Base-by-base conservation (phyloP, 1,284 basidiomycete species). In the Testicularia cyperi region DNA sequence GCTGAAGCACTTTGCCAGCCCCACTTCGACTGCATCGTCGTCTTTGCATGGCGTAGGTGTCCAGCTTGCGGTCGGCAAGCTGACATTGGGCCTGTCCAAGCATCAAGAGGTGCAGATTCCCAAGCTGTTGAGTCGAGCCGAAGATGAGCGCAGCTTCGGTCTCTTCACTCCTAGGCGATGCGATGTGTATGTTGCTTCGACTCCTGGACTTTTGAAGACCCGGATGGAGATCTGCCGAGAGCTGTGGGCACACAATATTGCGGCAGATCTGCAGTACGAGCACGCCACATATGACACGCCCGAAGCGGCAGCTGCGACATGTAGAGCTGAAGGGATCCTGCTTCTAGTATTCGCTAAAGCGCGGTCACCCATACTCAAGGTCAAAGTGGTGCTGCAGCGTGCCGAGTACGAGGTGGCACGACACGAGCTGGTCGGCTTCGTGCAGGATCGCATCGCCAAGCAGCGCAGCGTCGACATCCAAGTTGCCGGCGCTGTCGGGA, bases 131-230 rank as follows among this genome's bases (percentile, higher is more conserved):
- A 79, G 88, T 8, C 78, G 62, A 22, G 53, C 78, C 32, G 75
- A 88, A 39, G 88, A 87, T 70, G 87, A 90, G 70, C 83, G 85
- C 14, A 88, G 88, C 0, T 90, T 90, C 57, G 89, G 89, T 0
- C 87, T 84, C 60, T 91, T 87, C 86, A 88, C 87, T 73, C 88
- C 89, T 15, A 82, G 88, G 12, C 81, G 88, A 28, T 91, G 88
- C 62, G 89, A 83, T 58, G 81, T 82, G 16, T 83, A 83, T 52
- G 78, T 92, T 13, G 84, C 89, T 14, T 88, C 87, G 61, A 85
- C 87, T 44, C 81, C 84, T 1, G 88, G 88, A 10, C 82, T 85
- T 66, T 78, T 91, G 20, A 82, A 85, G 52, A 87, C 88, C 38
- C 82, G 89, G 22, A 81, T 91, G 16, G 87, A 91, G 68, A 81